Base-by-base conservation (phyloP, 768 basidiomycete genomes). In the Hygrocybe punicea region DNA sequence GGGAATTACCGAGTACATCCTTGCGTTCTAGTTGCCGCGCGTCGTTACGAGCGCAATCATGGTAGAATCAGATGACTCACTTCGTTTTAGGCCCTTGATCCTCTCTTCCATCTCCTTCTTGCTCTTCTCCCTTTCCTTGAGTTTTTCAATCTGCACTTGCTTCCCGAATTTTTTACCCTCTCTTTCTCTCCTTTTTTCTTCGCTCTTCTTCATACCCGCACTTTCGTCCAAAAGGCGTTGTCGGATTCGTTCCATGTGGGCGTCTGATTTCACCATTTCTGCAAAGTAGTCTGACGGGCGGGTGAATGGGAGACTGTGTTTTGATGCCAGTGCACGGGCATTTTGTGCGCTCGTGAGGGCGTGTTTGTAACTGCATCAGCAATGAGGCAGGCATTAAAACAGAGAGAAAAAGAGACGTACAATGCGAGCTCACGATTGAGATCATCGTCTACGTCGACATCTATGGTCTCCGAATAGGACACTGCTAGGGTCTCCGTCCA, bases 141-240 rank as follows among this genome's bases (percentile, higher is more conserved):
- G 78, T 71, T 94, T 94, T 77, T 98, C 95, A 36, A 91, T 73
- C 73, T 99, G 97, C 10, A 98, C 93, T 71, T 98, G 92, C 72
- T 98, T 99, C 23, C 96, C 96, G 66, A 92, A 97, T 78, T 98
- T 98, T 79, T 98, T 98, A 55, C 93, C 88, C 65, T 97, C 90
- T 46, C 97, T 81, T 71, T 98, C 91, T 64, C 86, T 88, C 62
- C 89, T 83, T 66, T 93, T 94, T 54, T 93, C 89, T 67, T 98
- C 96, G 58, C 88, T 82, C 71, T 89, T 91, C 71, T 97, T 94
- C 63, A 98, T 93, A 1, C 81, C 80, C 1, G 93, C 90, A 23
- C 78, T 75, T 71, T 98, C 97, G 72, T 98, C 91, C 24, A 98
- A 79, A 23, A 98, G 73, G 16, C 88, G 84, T 60, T 93, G 87